phyloP scores from a whole-genome alignment of 495 filamentous ascomycete species.

The Parathielavia appendiculata region DNA sequence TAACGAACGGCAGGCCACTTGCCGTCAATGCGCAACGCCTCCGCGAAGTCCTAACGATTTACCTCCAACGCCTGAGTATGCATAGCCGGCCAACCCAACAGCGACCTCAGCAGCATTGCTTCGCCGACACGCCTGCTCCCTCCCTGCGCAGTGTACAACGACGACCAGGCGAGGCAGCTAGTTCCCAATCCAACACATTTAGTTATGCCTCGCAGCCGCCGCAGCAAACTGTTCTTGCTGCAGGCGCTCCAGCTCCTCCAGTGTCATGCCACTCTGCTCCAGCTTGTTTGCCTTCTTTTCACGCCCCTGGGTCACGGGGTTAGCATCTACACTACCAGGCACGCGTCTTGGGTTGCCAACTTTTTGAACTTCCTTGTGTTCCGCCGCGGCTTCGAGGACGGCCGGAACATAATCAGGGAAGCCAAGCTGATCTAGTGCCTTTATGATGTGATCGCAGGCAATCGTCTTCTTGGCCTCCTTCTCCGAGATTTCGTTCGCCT shows the following conservation, averaged over 20 bases:
- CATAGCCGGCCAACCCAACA: slow-evolving; percentile 10
- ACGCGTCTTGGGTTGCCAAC: slow-evolving; percentile 44
- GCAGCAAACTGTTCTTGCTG: slow-evolving; percentile 88
- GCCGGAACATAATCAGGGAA: slow-evolving; percentile 86
- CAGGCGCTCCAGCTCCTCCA: slow-evolving; percentile 81
- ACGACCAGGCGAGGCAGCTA: background rate
- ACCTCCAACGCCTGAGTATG: slow-evolving; percentile 27
- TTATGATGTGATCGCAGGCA: slow-evolving; percentile 91
- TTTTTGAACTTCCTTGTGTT: slow-evolving; percentile 89
- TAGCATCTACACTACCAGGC: slow-evolving; percentile 6
- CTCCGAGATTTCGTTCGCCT: slow-evolving; percentile 97
- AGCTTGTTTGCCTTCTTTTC: slow-evolving; percentile 98
- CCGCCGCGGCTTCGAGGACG: slow-evolving; percentile 78
- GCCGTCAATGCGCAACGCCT: slow-evolving; percentile 7
- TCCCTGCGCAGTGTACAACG: background rate
- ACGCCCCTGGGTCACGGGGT: slow-evolving; percentile 56
- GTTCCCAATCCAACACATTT: background rate
- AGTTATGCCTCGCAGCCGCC: slow-evolving; percentile 52
- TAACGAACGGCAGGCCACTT: slow-evolving; percentile 8
- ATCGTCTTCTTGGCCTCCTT: slow-evolving; percentile 99
- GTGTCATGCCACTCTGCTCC: slow-evolving; percentile 82
- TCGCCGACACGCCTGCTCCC: background rate
- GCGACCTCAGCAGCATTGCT: background rate
- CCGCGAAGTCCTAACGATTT: slow-evolving; percentile 3
- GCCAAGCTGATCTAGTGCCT: slow-evolving; percentile 81